phyloP scores from a whole-genome alignment of 2,329 filamentous ascomycete genomes.

The Fusarium veterinarium region DNA sequence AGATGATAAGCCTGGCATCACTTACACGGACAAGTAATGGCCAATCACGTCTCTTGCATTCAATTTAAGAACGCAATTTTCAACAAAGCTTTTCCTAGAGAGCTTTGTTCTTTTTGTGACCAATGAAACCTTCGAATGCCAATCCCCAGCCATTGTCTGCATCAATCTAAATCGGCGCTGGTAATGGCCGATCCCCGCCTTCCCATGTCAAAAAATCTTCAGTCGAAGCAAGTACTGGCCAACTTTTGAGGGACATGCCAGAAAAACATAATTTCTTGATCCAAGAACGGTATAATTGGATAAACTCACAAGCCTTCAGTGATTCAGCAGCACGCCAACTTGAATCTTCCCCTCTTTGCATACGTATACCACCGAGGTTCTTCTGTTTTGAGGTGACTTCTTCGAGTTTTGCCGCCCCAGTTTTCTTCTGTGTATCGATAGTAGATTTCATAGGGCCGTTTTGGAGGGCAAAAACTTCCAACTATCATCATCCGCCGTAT shows the following conservation, averaged over 20 bases:
- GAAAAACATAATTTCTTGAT: neutral
- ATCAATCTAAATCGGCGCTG: constrained; percentile 3
- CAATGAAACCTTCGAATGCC: neutral
- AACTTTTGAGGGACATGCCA: neutral
- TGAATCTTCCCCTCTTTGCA: neutral
- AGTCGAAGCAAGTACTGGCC: neutral
- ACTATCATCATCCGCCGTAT: constrained; percentile 47
- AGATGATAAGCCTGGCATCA: neutral
- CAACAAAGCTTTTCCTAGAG: neutral
- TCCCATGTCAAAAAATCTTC: constrained; percentile 4
- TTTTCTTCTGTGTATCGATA: constrained; percentile 55
- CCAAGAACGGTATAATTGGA: neutral
- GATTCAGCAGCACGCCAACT: neutral
- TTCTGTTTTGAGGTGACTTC: constrained; percentile 28
- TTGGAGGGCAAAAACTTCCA: constrained; percentile 54
- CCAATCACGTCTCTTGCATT: neutral
- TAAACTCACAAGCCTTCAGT: neutral
- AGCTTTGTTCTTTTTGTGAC: neutral
- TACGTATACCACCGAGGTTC: neutral
- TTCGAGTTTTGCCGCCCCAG: constrained; percentile 36
- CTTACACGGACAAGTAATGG: neutral
- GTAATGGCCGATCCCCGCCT: constrained; percentile 10
- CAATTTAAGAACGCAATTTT: neutral
- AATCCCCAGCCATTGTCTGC: neutral
- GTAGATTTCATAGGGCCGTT: constrained; percentile 15